phyloP scores from a whole-genome alignment of 1,284 basidiomycete genomes.

The Microbotryum intermedium region DNA sequence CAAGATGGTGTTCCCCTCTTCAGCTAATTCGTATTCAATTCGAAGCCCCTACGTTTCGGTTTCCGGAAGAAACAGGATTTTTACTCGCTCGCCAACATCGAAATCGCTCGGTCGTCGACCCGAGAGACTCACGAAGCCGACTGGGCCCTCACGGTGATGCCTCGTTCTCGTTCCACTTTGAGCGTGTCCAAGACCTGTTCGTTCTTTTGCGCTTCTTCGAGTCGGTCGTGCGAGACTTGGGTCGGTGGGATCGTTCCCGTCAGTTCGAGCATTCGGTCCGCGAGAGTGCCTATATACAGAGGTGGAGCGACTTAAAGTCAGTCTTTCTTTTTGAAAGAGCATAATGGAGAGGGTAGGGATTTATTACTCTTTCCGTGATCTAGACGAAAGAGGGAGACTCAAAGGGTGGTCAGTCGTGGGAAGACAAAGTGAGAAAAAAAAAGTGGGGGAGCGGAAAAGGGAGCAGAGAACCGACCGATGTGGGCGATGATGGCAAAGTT shows the following conservation, averaged over 20 bases:
- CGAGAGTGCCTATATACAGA: slow-evolving; percentile 56
- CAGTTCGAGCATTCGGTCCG: slow-evolving; percentile 65
- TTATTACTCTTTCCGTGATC: slow-evolving; percentile 69
- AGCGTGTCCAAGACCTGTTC: slow-evolving; percentile 90
- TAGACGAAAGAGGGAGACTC: slow-evolving; percentile 33
- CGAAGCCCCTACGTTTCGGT: no score
- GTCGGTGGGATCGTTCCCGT: slow-evolving; percentile 59
- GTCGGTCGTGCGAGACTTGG: neutral
- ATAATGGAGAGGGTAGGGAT: slow-evolving; percentile 31
- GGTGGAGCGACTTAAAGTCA: neutral
- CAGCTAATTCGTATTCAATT: slow-evolving; percentile 2
- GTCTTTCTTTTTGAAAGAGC: no score
- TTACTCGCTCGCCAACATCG: no score
- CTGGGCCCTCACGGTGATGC: slow-evolving; percentile 79
- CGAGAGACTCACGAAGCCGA: slow-evolving; percentile 58
- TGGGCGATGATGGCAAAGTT: slow-evolving; percentile 94
- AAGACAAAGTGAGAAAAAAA: neutral
- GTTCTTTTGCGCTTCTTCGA: slow-evolving; percentile 58
- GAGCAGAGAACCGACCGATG: slow-evolving; percentile 52
- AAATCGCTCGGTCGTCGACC: neutral
- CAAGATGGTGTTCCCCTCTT: neutral
- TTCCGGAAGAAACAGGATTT: neutral
- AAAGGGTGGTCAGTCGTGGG: neutral
- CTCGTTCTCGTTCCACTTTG: slow-evolving; percentile 91
- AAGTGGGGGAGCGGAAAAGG: no score